Evolutionary conservation across 352 stramenopile species (phyloP).

Genomic region (Saprolegnia parasitica): DNA sequence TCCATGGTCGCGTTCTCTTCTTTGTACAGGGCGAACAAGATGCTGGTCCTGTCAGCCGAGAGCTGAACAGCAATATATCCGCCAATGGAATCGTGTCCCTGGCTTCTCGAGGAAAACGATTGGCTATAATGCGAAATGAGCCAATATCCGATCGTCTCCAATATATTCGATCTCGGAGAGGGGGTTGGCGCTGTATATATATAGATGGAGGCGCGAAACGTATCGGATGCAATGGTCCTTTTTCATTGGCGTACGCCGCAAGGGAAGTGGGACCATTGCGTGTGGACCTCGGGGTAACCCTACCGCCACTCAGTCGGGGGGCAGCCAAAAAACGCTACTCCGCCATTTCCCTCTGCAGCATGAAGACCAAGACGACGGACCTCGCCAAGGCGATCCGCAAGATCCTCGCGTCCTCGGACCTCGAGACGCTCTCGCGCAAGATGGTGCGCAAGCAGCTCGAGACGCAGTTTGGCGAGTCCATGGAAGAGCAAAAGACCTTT

Average conservation of each 20-base stretch:
- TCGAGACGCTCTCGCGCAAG: conserved; percentile 78
- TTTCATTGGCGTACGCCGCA: background rate
- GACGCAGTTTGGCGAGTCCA: conserved; percentile 62
- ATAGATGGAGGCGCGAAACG: no score
- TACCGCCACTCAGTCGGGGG: background rate
- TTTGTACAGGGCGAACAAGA: no score
- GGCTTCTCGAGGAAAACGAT: no score
- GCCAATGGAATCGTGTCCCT: no score
- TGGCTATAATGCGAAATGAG: no score
- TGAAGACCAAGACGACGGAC: conserved; percentile 31
- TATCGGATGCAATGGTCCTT: background rate
- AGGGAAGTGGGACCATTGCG: conserved; percentile 1
- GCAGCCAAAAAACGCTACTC: background rate
- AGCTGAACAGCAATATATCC: no score
- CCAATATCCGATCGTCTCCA: no score
- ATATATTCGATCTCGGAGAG: no score
- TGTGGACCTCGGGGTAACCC: conserved; percentile 5
- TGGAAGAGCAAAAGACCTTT: conserved; percentile 75
- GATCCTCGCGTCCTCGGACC: conserved; percentile 74
- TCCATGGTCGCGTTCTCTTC: no score
- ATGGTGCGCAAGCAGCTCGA: conserved; percentile 87
- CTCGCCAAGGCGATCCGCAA: conserved; percentile 64
- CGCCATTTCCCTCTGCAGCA: background rate
- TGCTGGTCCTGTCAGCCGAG: no score
- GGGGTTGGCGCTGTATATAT: no score